These are phyloP conservation scores for Emericellopsis terricola DNA, from an alignment of 495 filamentous ascomycete species.

Conservation along the genomic window DNA sequence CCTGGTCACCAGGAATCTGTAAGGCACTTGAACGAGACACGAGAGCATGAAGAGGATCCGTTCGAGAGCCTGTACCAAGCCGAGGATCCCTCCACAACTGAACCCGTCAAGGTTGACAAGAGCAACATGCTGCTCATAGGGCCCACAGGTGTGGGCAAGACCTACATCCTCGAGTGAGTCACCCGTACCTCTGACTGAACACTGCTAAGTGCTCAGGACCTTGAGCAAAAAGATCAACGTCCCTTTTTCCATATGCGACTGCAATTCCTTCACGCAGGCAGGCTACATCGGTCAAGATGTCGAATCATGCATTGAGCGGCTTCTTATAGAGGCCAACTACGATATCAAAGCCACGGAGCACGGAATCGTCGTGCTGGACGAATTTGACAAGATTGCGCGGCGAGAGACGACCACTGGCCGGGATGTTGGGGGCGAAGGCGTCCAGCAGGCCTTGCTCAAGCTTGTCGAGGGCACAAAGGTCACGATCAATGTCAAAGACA, in stretches of 20 bases:
- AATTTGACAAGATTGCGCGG: conserved; percentile 85
- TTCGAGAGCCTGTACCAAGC: conserved; percentile 17
- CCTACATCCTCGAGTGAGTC: conserved; percentile 64
- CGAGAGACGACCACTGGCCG: conserved; percentile 35
- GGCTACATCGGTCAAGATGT: conserved; percentile 96
- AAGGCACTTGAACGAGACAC: conserved; percentile 16
- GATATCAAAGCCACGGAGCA: conserved; percentile 71
- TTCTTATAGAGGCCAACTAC: conserved; percentile 81
- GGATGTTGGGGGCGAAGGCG: conserved; percentile 83
- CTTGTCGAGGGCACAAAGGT: conserved; percentile 93
- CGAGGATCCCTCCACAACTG: conserved; percentile 26
- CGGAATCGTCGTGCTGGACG: conserved; percentile 89
- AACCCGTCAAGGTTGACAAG: conserved; percentile 74
- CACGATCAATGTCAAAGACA: conserved; percentile 71
- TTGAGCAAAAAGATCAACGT: conserved; percentile 54
- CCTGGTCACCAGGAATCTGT: conserved; percentile 52
- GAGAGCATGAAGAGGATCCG: conserved; percentile 6
- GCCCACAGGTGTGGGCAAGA: conserved; percentile 92
- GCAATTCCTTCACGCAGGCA: conserved; percentile 91
- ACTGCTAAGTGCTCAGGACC: conserved; percentile 14
- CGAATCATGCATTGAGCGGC: conserved; percentile 76
- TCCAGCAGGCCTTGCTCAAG: conserved; percentile 90
- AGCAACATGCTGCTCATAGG: conserved; percentile 88
- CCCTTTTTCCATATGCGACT: conserved; percentile 93
- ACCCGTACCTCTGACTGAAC: not conserved